Conservation (phyloP, 495 filamentous ascomycete genomes). For the Penicillium egyptiacum region DNA sequence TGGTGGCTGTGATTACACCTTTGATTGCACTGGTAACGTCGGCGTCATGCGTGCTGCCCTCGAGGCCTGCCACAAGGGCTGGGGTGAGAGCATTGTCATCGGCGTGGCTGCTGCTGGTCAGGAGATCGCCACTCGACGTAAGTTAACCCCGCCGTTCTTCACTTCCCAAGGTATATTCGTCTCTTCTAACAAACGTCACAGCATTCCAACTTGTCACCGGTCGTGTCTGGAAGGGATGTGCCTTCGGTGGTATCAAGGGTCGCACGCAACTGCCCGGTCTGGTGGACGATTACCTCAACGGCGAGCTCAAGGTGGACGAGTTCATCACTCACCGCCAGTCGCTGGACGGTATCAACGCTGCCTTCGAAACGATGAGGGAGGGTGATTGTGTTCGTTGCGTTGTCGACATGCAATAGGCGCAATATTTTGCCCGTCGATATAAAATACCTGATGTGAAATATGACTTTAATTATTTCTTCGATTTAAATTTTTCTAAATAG, state of each 20-base stretch:
- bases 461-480: constrained; percentile 20
- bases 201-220: constrained; percentile 99
- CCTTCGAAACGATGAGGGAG: constrained; percentile 90
- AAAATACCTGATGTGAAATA: constrained; percentile 32
- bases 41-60: constrained; percentile 93
- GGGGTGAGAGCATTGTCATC: constrained; percentile 97
- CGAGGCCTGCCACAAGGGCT: constrained; percentile 98
- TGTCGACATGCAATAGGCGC: constrained; percentile 45
- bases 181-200: constrained; percentile 32
- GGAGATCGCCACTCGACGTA: constrained; percentile 94
- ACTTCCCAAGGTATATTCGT: constrained; percentile 10
- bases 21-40: constrained; percentile 98
- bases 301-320: constrained; percentile 95
- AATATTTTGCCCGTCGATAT: not conserved
- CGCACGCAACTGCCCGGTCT: constrained; percentile 86
- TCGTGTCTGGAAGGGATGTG: constrained; percentile 95
- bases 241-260: constrained; percentile 97
- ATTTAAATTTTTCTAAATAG: not conserved
- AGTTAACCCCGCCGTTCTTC: constrained; percentile 40
- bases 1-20: constrained; percentile 97
- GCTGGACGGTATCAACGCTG: constrained; percentile 77
- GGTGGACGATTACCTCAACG: constrained; percentile 85
- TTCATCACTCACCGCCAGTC: constrained; percentile 96
- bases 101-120: constrained; percentile 96
- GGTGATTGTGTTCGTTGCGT: constrained; percentile 95